These are phyloP conservation scores for Nemania serpens DNA, from an alignment of 2,329 filamentous ascomycete species.

Conservation along the genomic window DNA sequence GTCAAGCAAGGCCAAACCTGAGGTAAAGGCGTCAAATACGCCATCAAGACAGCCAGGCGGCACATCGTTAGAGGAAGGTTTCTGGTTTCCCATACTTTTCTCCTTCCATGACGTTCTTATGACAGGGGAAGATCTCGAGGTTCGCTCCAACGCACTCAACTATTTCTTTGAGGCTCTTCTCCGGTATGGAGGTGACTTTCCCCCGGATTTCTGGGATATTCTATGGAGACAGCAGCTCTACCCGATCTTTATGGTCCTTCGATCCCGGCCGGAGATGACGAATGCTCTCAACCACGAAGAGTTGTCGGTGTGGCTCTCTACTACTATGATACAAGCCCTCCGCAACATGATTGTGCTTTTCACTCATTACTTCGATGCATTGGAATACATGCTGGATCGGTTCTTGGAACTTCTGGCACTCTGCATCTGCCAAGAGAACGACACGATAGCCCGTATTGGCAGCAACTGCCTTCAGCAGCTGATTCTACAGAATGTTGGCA, in stretches of 20 bases:
- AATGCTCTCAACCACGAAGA: conserved; percentile 97
- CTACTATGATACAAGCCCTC: conserved; percentile 98
- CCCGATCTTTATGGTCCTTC: conserved; percentile 97
- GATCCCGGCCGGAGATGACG: conserved; percentile 94
- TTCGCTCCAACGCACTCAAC: conserved; percentile 85
- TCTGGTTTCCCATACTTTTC: conserved; percentile 98
- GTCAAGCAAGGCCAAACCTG: conserved; percentile 55
- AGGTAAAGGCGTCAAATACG: conserved; percentile 49
- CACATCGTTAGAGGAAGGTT: conserved; percentile 93
- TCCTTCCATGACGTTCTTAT: conserved; percentile 99
- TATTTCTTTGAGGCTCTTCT: conserved; percentile 97
- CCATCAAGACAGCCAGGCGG: conserved; percentile 65
- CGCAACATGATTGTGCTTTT: conserved; percentile 99
- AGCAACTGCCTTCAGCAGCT: conserved; percentile 98
- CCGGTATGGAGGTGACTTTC: conserved; percentile 87
- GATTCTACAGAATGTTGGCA: conserved; percentile 93
- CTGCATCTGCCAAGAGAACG: conserved; percentile 98
- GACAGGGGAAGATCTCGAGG: conserved; percentile 98
- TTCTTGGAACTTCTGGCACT: conserved; percentile 92
- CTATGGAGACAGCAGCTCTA: conserved; percentile 96
- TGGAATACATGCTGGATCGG: conserved; percentile 98
- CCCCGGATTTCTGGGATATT: conserved; percentile 96
- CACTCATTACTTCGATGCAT: conserved; percentile 94
- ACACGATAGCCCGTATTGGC: conserved; percentile 95
- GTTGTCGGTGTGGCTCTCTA: conserved; percentile 96